Evolutionary conservation across 805 yeast genomes (phyloP), one percentile per base, ranked within the genome.

Genomic region (Zygoascus tannicola): DNA sequence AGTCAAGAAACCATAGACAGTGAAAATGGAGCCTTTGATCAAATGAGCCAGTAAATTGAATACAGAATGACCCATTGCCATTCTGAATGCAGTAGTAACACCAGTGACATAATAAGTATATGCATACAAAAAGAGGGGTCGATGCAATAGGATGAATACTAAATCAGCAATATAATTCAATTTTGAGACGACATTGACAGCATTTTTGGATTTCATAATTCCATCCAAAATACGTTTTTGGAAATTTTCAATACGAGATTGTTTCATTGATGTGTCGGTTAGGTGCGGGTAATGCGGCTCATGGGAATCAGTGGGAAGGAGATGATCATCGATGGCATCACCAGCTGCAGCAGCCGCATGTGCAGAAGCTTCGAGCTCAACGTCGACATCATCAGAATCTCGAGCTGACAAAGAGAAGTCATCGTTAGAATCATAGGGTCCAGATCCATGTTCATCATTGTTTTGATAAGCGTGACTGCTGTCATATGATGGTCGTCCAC

Each of bases 21-120:
- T 71, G 58, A 90, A 90, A 2, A 90, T 92, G 21, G 90, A 92
- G 48, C 98, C 98, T 63, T 90, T 90, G 62, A 90, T 90, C 73
- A 86, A 85, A 64, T 90, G 98, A 1, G 98, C 98, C 45, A 90
- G 70, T 42, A 90, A 63, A 54, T 85, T 86, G 67, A 85, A 90
- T 12, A 88, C 80, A 18, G 68, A 68, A 10, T 54, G 57, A 3
- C 78, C 88, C 62, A 75, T 65, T 33, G 95, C 97, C 55, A 87
- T 62, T 34, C 80, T 58, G 43, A 73, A 75, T 36, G 84, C 82
- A 4, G 82, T 79, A 4, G 86, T 85, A 23, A 78, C 56, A 2
- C 75, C 81, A 3, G 76, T 66, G 35, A 75, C 38, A 15, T 80
- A 55, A 56, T 84, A 78, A 22, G 74, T 67, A 44, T 78, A 66